Base-by-base conservation (phyloP, 1,284 basidiomycete species). In the Cutaneotrichosporon sp. region DNA sequence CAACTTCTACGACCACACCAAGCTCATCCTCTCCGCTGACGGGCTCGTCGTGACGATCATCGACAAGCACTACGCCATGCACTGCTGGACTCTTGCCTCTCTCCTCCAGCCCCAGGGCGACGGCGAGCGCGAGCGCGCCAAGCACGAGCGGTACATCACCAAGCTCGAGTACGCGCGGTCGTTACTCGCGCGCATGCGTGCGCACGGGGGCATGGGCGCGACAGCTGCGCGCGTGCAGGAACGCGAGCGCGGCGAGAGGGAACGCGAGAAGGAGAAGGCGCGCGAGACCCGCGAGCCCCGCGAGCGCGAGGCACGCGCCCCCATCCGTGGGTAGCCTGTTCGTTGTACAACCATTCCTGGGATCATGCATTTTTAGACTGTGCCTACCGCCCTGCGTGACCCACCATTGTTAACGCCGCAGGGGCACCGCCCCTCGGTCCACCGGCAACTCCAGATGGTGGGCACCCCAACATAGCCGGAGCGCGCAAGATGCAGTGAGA, bases 1-100 rank as follows among this genome's bases (percentile, higher is more conserved):
- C 85, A 99, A 98, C 83, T 98, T 97, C 78, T 92, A 92, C 80
- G 95, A 99, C 81, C 95, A 99, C 82, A 90, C 91, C 43, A 99
- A 99, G 79, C 81, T 98, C 60, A 88, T 99, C 64, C 82, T 98
- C 57, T 92, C 92, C 8, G 85, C 87, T 2, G 83, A 88, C 34
- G 95, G 90, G 1, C 82, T 89, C 24, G 81, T 89, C 16, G 83
- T 98, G 51, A 90, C 91, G 3, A 87, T 94, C 76, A 95, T 98
- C 72, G 91, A 93, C 83, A 92, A 91, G 80, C 85, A 89, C 72
- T 92, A 92, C 80, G 83, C 84, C 52, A 81, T 95, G 72, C 87
- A 87, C 43, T 87, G 88, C 27, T 91, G 87, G 84, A 84, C 86
- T 13, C 82, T 98, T 53, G 83, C 84, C 52, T 86, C 89, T 60